Evolutionary conservation across 805 yeast species (phyloP), one percentile per base, ranked within the genome.

Genomic region (Sugiyamaella boreocaroliniensis): DNA sequence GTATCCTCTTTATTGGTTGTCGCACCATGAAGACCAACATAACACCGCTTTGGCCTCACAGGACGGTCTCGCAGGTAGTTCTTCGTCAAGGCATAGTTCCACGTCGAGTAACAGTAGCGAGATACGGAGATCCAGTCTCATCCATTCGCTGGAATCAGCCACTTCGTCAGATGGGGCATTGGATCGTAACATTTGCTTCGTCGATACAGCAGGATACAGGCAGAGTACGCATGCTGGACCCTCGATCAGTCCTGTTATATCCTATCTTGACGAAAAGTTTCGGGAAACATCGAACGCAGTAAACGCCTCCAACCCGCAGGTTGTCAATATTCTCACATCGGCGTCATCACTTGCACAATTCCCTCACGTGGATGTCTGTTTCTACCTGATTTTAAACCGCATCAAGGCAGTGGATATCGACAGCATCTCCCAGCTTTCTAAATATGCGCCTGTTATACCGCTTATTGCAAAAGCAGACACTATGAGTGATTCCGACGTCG

Each of bases 141-240:
- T 55, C 26, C 52, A 58, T 19, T 57, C 60, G 20, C 32, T 45
- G 29, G 49, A 50, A 18, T 19, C 44, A n/a, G 48, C 51, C 7
- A 45, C 49, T 5, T 48, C 55, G 14, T 46, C 60, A 1, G 58
- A 43, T 41, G 59, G 58, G 9, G 56, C 51, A 0, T 48, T 62
- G 40, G 62, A 59, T 47, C 49, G 59, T 4, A 62, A 62, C 42
- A 32, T 62, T 9, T 55, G 61, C 32, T 59, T 62, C 44, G 62
- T 60, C 10, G 64, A 61, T 45, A 48, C 60, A 2, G 37, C 43
- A 1, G 62, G 63, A n/a, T 56, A 56, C 34, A 59, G 58, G 11
- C 53, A 54, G n/a, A 42, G 34, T 40, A 19, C 48, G 3, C 55
- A 57, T 12, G 51, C 58, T 22, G 26, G 26, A 4, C 37, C 22